phyloP scores from a whole-genome alignment of 257 asterid species.

The Nicotiana tabacum region DNA sequence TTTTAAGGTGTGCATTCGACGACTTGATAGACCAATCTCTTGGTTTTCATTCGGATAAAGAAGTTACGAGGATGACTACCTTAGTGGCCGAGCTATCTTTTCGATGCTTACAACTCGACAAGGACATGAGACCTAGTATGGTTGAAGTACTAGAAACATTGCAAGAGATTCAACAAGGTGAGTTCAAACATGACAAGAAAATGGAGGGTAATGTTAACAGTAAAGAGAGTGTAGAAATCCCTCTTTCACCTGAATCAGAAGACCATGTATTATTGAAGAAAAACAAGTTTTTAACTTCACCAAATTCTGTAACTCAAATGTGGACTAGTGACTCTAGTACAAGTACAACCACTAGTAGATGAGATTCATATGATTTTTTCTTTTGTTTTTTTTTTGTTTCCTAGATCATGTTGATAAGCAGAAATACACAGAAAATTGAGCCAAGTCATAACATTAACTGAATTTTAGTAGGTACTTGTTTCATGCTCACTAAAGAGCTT shows the following conservation, averaged over 20 bases:
- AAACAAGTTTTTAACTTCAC: slow-evolving; percentile 17
- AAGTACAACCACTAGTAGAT: slow-evolving; percentile 16
- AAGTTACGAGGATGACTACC: slow-evolving; percentile 11
- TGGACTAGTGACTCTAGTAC: slow-evolving; percentile 28
- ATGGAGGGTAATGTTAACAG: too few relatives aligned
- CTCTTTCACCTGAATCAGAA: slow-evolving; percentile 29
- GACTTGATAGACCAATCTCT: slow-evolving; percentile 10
- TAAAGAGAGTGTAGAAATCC: not conserved
- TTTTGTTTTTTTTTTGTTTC: not conserved
- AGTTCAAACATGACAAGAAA: not conserved
- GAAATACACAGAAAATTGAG: not conserved
- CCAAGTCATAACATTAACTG: not conserved
- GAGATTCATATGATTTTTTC: not conserved
- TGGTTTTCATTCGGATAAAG: slow-evolving; percentile 4
- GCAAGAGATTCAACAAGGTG: slow-evolving; percentile 7
- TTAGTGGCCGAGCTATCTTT: slow-evolving; percentile 4
- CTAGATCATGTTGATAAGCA: not conserved
- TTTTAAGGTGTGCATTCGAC: slow-evolving; percentile 5
- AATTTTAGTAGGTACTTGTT: not conserved
- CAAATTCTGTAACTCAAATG: slow-evolving; percentile 19
- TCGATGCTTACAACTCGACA: slow-evolving; percentile 12
- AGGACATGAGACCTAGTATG: slow-evolving; percentile 11
- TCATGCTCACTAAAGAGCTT: not conserved
- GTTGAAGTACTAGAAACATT: slow-evolving; percentile 4
- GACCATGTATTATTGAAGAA: slow-evolving; percentile 22